Percentiles rank a stretch among this genome's conserved stretches.
Conservation (phyloP, 225 moss, liverwort and hornwort genomes). For the Thuidium tamariscinum region DNA sequence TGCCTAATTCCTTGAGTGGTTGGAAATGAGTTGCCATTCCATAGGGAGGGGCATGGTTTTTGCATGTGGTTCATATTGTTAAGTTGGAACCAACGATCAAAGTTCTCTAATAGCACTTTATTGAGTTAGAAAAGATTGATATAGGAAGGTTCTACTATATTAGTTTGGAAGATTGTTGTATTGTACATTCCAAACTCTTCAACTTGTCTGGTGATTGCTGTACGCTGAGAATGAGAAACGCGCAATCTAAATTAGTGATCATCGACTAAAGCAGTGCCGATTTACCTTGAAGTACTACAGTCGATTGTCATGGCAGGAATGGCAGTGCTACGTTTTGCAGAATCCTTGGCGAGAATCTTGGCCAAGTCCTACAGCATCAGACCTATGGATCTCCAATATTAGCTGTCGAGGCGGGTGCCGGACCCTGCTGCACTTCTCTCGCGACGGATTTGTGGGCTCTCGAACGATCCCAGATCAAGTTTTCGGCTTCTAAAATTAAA, state of each 20-base stretch:
- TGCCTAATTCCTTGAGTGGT: too few relatives aligned
- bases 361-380: neutral
- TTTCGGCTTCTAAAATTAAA: neutral
- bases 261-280: neutral
- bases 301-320: neutral
- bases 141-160: too few relatives aligned
- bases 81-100: too few relatives aligned
- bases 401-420: neutral
- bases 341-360: neutral
- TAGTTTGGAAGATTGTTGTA: neutral
- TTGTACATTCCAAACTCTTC: too few relatives aligned
- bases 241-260: neutral
- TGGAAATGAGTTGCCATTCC: too few relatives aligned
- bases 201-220: neutral
- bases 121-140: too few relatives aligned
- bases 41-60: too few relatives aligned
- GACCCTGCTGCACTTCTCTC: neutral
- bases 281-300: neutral
- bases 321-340: neutral
- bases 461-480: neutral
- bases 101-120: too few relatives aligned
- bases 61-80: too few relatives aligned
- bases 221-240: neutral
- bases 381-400: neutral
- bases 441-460: neutral